These are phyloP conservation scores for Porcisia hertigi DNA, from an alignment of 208 protist species.

Conservation along the genomic window DNA sequence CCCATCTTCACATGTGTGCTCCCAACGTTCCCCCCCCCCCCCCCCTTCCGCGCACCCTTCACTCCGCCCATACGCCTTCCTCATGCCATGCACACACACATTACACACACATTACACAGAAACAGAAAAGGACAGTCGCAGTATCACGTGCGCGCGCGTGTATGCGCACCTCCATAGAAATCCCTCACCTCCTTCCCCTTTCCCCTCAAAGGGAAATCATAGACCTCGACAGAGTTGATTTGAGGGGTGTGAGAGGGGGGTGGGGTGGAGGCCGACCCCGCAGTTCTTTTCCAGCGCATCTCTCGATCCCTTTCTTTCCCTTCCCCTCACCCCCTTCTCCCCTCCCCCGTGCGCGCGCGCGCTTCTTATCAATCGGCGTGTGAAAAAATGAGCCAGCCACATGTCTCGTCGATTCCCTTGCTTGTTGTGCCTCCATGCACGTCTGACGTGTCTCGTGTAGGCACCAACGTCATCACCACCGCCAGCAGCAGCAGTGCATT, in stretches of 20 bases:
- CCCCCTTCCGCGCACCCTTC: too few relatives aligned
- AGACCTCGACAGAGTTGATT: not conserved
- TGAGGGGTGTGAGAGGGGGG: not conserved
- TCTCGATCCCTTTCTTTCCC: not conserved
- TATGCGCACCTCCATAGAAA: not conserved
- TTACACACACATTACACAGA: too few relatives aligned
- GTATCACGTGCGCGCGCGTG: constrained; percentile 3
- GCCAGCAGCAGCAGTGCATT: too few relatives aligned
- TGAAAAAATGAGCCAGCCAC: not conserved
- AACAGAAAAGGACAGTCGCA: too few relatives aligned
- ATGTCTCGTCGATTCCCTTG: not conserved
- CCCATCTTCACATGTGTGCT: too few relatives aligned
- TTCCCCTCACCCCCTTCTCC: too few relatives aligned
- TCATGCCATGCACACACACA: too few relatives aligned
- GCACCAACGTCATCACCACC: too few relatives aligned
- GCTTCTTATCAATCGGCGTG: not conserved
- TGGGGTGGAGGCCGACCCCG: not conserved
- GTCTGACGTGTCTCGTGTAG: not conserved
- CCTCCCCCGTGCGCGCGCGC: not conserved
- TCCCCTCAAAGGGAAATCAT: not conserved
- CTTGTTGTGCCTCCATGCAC: not conserved
- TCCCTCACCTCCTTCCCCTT: not conserved
- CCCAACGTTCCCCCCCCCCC: too few relatives aligned
- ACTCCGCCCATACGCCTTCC: too few relatives aligned
- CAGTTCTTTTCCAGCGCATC: too few relatives aligned